Evolutionary conservation across 345 rosid species (phyloP).

Genomic region (Populus ilicifolia): DNA sequence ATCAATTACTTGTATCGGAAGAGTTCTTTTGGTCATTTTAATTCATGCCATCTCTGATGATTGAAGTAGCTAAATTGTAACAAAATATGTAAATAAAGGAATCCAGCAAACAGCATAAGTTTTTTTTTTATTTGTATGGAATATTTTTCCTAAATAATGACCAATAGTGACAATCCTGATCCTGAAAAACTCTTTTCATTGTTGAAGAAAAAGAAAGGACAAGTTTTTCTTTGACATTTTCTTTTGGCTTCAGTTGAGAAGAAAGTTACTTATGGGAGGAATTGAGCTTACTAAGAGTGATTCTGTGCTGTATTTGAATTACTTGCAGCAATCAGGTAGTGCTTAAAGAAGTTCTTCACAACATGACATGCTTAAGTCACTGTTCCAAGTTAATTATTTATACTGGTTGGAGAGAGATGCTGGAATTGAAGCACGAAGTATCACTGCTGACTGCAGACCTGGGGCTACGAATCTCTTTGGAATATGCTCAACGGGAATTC

Average conservation of each 20-base stretch:
- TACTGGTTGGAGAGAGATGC: constrained; percentile 96
- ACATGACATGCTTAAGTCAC: constrained; percentile 89
- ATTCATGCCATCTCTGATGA: neutral
- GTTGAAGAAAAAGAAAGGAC: neutral
- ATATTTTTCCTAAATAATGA: neutral
- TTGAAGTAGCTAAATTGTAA: neutral
- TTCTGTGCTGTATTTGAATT: constrained; percentile 2
- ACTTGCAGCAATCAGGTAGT: constrained; percentile 53
- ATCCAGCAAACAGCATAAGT: neutral
- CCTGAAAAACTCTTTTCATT: neutral
- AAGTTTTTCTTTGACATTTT: neutral
- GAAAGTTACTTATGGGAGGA: neutral
- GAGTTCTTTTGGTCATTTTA: neutral
- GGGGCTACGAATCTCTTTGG: constrained; percentile 74
- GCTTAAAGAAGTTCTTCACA: constrained; percentile 72
- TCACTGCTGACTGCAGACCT: constrained; percentile 54
- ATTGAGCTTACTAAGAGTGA: neutral
- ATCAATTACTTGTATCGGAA: neutral
- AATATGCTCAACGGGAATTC: constrained; percentile 79
- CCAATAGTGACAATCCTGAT: neutral
- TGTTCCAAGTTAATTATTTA: constrained; percentile 86
- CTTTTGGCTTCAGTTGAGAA: neutral
- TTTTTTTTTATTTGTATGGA: neutral
- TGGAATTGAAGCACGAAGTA: constrained; percentile 59
- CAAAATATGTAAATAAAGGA: neutral